These are phyloP conservation scores for Colletotrichum sansevieriae DNA, from an alignment of 2,329 filamentous ascomycete species.

Conservation along the genomic window DNA sequence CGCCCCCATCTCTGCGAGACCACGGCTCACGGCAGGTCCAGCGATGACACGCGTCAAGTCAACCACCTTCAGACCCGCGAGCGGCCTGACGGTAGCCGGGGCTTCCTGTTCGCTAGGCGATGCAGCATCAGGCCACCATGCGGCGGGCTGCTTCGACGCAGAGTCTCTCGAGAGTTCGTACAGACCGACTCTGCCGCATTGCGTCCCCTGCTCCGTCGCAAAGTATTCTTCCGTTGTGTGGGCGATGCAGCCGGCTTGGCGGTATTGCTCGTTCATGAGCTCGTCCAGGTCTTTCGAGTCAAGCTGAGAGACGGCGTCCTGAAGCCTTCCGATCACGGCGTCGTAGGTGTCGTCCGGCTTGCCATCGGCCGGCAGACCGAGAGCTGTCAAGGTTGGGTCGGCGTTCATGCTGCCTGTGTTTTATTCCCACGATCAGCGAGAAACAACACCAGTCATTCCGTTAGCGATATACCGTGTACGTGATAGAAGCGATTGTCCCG, in stretches of 20 bases:
- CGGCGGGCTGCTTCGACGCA: slow-evolving; percentile 43
- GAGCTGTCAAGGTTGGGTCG: slow-evolving; percentile 27
- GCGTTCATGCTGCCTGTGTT: slow-evolving; percentile 35
- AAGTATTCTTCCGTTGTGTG: slow-evolving; percentile 46
- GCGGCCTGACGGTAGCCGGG: slow-evolving; percentile 49
- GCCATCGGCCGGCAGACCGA: too few relatives aligned
- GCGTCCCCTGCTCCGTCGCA: slow-evolving; percentile 46
- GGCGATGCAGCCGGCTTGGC: slow-evolving; percentile 47
- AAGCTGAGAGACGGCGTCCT: slow-evolving; percentile 37
- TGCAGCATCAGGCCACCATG: slow-evolving; percentile 47
- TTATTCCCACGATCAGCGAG: too few relatives aligned
- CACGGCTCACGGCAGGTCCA: slow-evolving; percentile 57
- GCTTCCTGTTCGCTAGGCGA: background rate
- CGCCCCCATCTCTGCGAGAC: slow-evolving; percentile 60
- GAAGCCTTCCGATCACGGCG: background rate
- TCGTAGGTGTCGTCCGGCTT: too few relatives aligned
- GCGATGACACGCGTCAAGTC: slow-evolving; percentile 64
- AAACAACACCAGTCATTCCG: too few relatives aligned
- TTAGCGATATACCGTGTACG: slow-evolving; percentile 35
- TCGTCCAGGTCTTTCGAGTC: slow-evolving; percentile 43
- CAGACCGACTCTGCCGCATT: slow-evolving; percentile 42
- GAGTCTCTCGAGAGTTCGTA: slow-evolving; percentile 36
- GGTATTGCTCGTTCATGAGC: slow-evolving; percentile 43
- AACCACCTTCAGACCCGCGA: slow-evolving; percentile 61
- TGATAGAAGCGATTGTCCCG: slow-evolving; percentile 44